phyloP scores from a whole-genome alignment of 257 asterid genomes.

The Nicotiana paniculata region DNA sequence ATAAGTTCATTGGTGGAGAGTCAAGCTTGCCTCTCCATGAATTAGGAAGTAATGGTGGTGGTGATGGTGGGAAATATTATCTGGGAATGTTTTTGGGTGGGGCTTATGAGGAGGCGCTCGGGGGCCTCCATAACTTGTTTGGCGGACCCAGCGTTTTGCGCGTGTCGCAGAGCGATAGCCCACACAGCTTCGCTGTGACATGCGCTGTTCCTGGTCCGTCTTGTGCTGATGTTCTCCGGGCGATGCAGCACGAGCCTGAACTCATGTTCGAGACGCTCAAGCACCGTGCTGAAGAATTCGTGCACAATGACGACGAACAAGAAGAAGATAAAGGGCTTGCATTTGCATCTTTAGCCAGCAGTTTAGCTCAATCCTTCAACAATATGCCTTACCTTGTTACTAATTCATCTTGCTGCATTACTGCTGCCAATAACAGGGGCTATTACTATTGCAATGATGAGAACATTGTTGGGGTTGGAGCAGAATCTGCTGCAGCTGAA shows the following conservation, averaged over 20 bases:
- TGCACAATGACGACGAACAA: constrained; percentile 13
- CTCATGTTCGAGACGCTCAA: constrained; percentile 84
- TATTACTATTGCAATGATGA: constrained; percentile 53
- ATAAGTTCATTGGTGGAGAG: constrained; percentile 88
- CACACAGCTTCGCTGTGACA: constrained; percentile 76
- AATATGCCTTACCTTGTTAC: constrained; percentile 82
- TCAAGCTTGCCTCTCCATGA: constrained; percentile 83
- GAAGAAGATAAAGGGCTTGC: constrained; percentile 11
- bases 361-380: constrained; percentile 62
- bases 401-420: constrained; percentile 40
- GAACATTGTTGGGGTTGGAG: constrained; percentile 26
- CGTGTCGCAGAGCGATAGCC: constrained; percentile 77
- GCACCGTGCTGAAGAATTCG: constrained; percentile 66
- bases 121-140: constrained; percentile 82
- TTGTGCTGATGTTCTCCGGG: constrained; percentile 71
- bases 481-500: constrained; percentile 49
- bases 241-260: constrained; percentile 92
- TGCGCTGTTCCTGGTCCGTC: constrained; percentile 72
- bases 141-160: constrained; percentile 90
- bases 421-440: constrained; percentile 38
- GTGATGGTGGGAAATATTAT: constrained; percentile 38
- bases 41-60: constrained; percentile 33
- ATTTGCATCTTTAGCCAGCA: constrained; percentile 22
- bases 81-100: constrained; percentile 95
- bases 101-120: constrained; percentile 93